phyloP scores from a whole-genome alignment of 2,329 filamentous ascomycete genomes.

The Nigrospora sphaerica region DNA sequence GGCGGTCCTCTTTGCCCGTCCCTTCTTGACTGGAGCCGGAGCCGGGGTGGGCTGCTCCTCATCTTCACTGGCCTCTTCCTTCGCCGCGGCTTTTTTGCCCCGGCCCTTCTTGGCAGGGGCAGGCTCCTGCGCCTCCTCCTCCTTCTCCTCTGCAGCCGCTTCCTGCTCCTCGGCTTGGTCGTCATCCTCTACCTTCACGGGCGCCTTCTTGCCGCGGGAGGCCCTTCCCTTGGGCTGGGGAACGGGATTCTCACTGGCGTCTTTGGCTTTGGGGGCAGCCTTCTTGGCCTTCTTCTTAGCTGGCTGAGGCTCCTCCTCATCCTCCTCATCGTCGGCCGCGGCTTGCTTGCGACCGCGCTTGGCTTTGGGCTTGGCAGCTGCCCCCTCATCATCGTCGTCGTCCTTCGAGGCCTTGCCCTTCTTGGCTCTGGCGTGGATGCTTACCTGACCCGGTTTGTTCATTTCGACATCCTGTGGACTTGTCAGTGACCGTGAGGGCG shows the following conservation, averaged over 20 bases:
- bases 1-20: slow-evolving; percentile 11
- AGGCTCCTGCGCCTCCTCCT: slow-evolving; percentile 12
- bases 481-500: slow-evolving; percentile 7
- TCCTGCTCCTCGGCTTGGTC: slow-evolving; percentile 19
- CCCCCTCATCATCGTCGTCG: slow-evolving; percentile 17
- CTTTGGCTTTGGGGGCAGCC: slow-evolving; percentile 18
- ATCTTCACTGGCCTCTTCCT: slow-evolving; percentile 15
- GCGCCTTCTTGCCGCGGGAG: slow-evolving; percentile 8
- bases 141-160: slow-evolving; percentile 18
- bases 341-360: slow-evolving; percentile 31
- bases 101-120: slow-evolving; percentile 20
- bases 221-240: slow-evolving; percentile 16
- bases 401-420: slow-evolving; percentile 26
- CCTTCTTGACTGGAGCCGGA: slow-evolving; percentile 22
- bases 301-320: slow-evolving; percentile 22
- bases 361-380: slow-evolving; percentile 21
- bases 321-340: slow-evolving; percentile 15
- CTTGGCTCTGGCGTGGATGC: slow-evolving; percentile 46
- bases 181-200: slow-evolving; percentile 17
- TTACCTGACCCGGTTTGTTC: slow-evolving; percentile 61
- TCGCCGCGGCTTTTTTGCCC: slow-evolving; percentile 18
- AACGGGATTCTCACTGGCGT: slow-evolving; percentile 12
- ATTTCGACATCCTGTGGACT: slow-evolving; percentile 59
- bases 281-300: slow-evolving; percentile 32
- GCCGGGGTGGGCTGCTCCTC: slow-evolving; percentile 14